Base-by-base conservation (phyloP, 2,329 filamentous ascomycete genomes). In the Penicillium griseofulvum region DNA sequence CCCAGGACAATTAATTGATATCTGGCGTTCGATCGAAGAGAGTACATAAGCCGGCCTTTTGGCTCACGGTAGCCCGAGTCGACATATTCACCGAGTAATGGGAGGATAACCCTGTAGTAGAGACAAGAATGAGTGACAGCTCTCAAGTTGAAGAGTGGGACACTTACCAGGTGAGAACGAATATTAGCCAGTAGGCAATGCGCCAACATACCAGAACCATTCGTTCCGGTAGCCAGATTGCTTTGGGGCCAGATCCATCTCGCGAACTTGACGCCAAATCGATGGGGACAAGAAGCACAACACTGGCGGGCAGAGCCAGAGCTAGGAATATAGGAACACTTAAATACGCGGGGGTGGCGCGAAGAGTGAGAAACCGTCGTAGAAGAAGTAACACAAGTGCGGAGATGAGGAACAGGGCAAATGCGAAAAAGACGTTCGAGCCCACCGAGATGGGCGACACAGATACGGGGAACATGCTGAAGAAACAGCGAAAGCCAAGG, bases 181-280 rank as follows among this genome's bases (percentile, higher is more conserved):
- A 99, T 0, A 93, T 97, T 52, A 99, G 80, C 94, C 94, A 99
- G 76, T 99, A 99, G 19, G 89, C 88, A 61, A 99, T 93, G 69
- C 93, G 85, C 94, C 94, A 99, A 55, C 88, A 88, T 24, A 97
- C 90, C 67, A 95, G 80, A 46, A 97, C 80, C 28, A 92, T 83
- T 47, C 86, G 79, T 62, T 88, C 81, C 5, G 90, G 88, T 33
- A 99, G 82, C 90, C 92, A 97, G 68, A 99, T 89, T 33, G 92
- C 94, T 64, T 87, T 84, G 16, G 84, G 82, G 16, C 83, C 85
- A 73, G 89, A 87, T 57, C 89, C 86, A 48, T 86, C 86, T 45
- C 85, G 83, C 22, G 90, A 87, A 69, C 85, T 93, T 7, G 92
- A 96, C 1, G 93, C 92, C 62, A 99, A 85, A 74, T 99, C 94